Percentiles rank a stretch among this genome's conserved stretches.
Evolutionary conservation across 1,284 basidiomycete species (phyloP).

Genomic region (Irpex sp.): DNA sequence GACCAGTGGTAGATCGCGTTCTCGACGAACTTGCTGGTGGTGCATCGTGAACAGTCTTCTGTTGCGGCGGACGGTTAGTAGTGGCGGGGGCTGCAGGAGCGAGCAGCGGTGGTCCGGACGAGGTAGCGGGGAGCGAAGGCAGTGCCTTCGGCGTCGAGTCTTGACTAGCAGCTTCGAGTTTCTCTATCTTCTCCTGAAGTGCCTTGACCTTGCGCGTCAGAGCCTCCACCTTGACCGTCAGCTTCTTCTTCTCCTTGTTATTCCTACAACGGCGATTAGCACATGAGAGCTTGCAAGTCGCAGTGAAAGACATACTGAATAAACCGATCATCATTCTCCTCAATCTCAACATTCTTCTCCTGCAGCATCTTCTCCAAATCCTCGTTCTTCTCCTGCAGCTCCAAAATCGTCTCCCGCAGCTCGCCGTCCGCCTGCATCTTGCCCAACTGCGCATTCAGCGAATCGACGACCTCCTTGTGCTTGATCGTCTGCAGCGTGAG

Average conservation of each 20-base stretch:
- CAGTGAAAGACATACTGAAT: constrained; percentile 53
- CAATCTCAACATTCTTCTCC: constrained; percentile 69
- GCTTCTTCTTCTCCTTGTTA: constrained; percentile 73
- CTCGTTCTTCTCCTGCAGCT: constrained; percentile 60
- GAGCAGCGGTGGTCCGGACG: constrained; percentile 5
- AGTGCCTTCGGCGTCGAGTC: constrained; percentile 20
- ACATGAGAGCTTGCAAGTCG: background rate
- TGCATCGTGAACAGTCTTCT: constrained; percentile 17
- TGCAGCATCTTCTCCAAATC: constrained; percentile 69
- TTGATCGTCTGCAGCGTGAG: constrained; percentile 56
- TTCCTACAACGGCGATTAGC: constrained; percentile 36
- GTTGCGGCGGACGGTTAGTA: background rate
- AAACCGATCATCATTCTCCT: constrained; percentile 73
- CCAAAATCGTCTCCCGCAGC: constrained; percentile 46
- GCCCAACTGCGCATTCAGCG: constrained; percentile 51
- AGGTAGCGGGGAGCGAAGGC: constrained; percentile 9
- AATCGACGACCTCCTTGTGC: constrained; percentile 53
- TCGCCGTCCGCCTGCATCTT: constrained; percentile 47
- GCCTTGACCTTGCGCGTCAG: constrained; percentile 65
- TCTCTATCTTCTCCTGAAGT: constrained; percentile 56
- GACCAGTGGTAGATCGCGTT: constrained; percentile 31
- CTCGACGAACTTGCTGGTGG: constrained; percentile 24
- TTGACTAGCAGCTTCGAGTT: constrained; percentile 31
- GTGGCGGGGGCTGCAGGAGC: background rate
- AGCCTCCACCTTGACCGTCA: constrained; percentile 59